Evolutionary conservation across 805 yeast species (phyloP).

Genomic region (Pichia nanzhaoensis): DNA sequence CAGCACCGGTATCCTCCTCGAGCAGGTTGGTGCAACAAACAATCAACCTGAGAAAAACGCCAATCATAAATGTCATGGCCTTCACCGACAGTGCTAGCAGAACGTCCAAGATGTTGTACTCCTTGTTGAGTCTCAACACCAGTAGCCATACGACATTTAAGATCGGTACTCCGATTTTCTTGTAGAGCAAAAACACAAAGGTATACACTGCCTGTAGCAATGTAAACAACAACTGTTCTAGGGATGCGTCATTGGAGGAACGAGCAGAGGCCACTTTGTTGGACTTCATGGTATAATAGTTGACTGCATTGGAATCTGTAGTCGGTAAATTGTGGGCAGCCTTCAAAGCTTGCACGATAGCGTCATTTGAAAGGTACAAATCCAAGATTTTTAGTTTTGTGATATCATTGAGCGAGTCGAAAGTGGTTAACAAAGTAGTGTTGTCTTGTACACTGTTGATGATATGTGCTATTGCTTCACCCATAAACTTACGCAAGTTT

Average conservation of each 20-base stretch:
- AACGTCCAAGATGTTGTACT: background rate
- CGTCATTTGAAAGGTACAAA: slow-evolving; percentile 18
- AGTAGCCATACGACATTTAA: background rate
- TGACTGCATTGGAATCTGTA: no score
- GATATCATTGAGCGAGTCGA: slow-evolving; percentile 12
- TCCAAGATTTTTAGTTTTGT: slow-evolving; percentile 17
- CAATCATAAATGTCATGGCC: background rate
- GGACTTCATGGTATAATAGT: no score
- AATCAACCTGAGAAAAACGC: background rate
- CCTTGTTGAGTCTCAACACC: background rate
- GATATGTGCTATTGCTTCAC: slow-evolving; percentile 14
- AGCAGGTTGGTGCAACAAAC: background rate
- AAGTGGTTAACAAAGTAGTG: slow-evolving; percentile 3
- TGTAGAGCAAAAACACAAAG: background rate
- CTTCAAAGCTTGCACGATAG: slow-evolving; percentile 3
- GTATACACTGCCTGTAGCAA: background rate
- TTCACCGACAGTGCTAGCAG: background rate
- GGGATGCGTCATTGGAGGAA: no score
- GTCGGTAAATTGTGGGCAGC: background rate
- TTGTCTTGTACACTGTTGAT: slow-evolving; percentile 14
- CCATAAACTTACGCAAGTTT: slow-evolving; percentile 11
- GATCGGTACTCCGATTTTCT: background rate
- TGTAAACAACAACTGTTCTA: background rate
- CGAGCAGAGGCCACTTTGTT: no score
- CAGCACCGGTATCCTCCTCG: no score